Base-by-base conservation (phyloP, 768 basidiomycete genomes). In the Lactarius hengduanensis region DNA sequence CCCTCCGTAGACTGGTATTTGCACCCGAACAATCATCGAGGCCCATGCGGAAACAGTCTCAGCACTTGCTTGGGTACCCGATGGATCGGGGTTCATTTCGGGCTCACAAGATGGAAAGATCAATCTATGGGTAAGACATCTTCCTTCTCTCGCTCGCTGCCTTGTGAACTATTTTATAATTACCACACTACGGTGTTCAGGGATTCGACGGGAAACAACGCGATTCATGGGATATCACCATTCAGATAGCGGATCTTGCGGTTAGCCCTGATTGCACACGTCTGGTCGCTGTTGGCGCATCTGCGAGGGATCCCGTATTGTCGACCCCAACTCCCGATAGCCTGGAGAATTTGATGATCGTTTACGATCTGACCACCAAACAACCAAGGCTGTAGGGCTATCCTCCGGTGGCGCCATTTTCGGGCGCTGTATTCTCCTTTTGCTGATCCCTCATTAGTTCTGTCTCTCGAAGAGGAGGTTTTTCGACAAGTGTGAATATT, bases 21-120 rank as follows among this genome's bases (percentile, higher is more conserved):
- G 86, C 74, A 78, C 88, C 60, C 81, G 85, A 65, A 82, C 84
- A 0, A 79, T 93, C n/a, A 79, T 93, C n/a, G 83, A 87, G 13
- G 83, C 83, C 41, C 94, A 98, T 75, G 78, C 78, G 45, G 94
- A 98, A 66, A 87, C 87, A 2, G 92, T 98, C 61, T 92, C 92
- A n/a, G 86, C 93, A 2, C 82, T 98, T 41, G 83, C 85, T 32
- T 98, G 94, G 93, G 79, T 94, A 50, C 91, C 94, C 22, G 91
- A 97, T 74, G 90, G 90, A 38, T 86, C 86, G 22, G 94, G 92
- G 10, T 97, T 98, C 74, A 84, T 97, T 70, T 96, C 94, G 11
- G 90, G 88, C 57, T 90, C 90, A 54, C 80, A 96, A 73, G 96
- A 98, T 76, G 86, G 88, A 68, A 89, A 86, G 76, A 87, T 92